phyloP scores from a whole-genome alignment of 2,329 filamentous ascomycete genomes.

The Tolypocladium tundrense region DNA sequence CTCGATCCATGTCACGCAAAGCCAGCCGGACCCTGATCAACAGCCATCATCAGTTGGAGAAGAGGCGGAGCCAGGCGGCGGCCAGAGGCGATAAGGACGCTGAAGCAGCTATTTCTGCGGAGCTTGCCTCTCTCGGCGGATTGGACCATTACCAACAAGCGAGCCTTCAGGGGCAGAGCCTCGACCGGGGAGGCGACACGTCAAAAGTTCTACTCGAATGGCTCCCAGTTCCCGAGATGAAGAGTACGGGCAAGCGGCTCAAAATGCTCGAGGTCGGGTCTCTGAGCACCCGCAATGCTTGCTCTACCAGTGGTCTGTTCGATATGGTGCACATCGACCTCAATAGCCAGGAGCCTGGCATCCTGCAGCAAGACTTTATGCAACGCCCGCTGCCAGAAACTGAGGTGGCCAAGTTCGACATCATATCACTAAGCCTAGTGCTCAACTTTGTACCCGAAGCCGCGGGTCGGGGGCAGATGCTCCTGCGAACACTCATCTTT shows the following conservation, averaged over 20 bases:
- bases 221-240: conserved; percentile 30
- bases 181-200: conserved; percentile 57
- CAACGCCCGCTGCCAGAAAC: conserved; percentile 60
- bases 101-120: conserved; percentile 35
- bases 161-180: conserved; percentile 57
- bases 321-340: conserved; percentile 79
- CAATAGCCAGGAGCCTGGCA: conserved; percentile 73
- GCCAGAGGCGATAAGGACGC: conserved; percentile 37
- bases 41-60: conserved; percentile 54
- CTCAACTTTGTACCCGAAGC: conserved; percentile 88
- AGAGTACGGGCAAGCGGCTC: conserved; percentile 22
- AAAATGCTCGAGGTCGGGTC: conserved; percentile 83
- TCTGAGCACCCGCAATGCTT: conserved; percentile 74
- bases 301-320: conserved; percentile 62
- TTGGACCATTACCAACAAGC: conserved; percentile 55
- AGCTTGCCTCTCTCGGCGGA: conserved; percentile 50
- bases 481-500: conserved; percentile 64
- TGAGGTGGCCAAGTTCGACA: conserved; percentile 62
- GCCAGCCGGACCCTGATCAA: conserved; percentile 56
- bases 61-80: conserved; percentile 46
- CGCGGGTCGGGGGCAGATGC: conserved; percentile 69
- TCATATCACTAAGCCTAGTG: conserved; percentile 85
- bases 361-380: conserved; percentile 92
- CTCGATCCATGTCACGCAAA: conserved; percentile 52
- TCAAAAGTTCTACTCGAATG: conserved; percentile 55